These are phyloP conservation scores for Amaranthus hypochondriacus DNA, from an alignment of 148 eudicot genomes.

Conservation along the genomic window DNA sequence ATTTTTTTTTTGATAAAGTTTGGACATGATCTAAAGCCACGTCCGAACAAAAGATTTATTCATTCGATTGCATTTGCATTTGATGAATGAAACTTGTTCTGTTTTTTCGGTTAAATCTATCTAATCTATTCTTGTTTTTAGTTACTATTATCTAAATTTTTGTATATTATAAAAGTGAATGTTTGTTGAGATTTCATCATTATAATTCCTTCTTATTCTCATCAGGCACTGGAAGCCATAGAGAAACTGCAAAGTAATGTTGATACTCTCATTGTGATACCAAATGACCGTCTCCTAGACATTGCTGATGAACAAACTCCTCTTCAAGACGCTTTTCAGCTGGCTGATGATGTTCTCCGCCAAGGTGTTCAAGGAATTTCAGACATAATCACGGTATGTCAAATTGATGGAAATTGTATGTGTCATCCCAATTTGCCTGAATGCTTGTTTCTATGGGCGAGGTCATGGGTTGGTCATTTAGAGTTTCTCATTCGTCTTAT, in stretches of 20 bases:
- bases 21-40: too few relatives aligned
- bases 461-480: too few relatives aligned
- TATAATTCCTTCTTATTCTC: slow-evolving; percentile 14
- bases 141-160: neutral
- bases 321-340: slow-evolving; percentile 92
- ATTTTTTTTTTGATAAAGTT: too few relatives aligned
- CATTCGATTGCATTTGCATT: neutral
- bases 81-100: neutral
- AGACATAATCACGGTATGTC: slow-evolving; percentile 89
- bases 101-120: too few relatives aligned
- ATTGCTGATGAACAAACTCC: slow-evolving; percentile 93
- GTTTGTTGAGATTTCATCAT: slow-evolving; percentile 5
- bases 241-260: slow-evolving; percentile 94
- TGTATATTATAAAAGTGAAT: neutral
- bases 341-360: slow-evolving; percentile 98
- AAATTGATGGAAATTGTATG: neutral
- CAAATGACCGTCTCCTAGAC: slow-evolving; percentile 91
- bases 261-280: slow-evolving; percentile 96
- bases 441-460: too few relatives aligned
- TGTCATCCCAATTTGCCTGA: too few relatives aligned
- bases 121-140: neutral
- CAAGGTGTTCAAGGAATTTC: slow-evolving; percentile 98
- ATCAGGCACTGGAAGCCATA: slow-evolving; percentile 94
- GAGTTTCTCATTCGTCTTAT: too few relatives aligned
- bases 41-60: too few relatives aligned